These are phyloP conservation scores for Mortierella sp. DNA, from an alignment of 371 early-diverging fungal genomes.

Conservation along the genomic window DNA sequence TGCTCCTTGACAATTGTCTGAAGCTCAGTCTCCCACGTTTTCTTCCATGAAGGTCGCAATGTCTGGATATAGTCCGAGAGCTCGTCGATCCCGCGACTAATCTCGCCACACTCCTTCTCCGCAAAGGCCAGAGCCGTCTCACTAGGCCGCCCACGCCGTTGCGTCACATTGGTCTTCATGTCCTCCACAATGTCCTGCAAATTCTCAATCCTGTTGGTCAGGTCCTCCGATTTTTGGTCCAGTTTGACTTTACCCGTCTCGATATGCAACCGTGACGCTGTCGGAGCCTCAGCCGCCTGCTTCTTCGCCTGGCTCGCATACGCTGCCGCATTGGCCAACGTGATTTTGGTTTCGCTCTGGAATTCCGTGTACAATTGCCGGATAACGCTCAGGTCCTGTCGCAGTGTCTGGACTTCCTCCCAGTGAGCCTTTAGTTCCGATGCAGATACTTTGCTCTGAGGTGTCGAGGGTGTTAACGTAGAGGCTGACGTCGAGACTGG, in stretches of 20 bases:
- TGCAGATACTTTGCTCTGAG: slow-evolving; percentile 44
- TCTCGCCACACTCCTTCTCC: slow-evolving; percentile 57
- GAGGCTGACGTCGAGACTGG: too few relatives aligned
- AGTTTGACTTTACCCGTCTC: slow-evolving; percentile 68
- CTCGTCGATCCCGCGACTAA: slow-evolving; percentile 59
- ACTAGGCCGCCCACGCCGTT: slow-evolving; percentile 74
- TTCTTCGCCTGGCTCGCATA: slow-evolving; percentile 59
- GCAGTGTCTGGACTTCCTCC: slow-evolving; percentile 57
- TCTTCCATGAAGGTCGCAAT: slow-evolving; percentile 78
- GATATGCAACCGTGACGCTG: slow-evolving; percentile 59
- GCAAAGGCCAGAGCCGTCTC: slow-evolving; percentile 62
- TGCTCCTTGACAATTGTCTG: slow-evolving; percentile 84
- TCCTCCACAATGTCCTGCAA: slow-evolving; percentile 78
- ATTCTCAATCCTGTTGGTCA: slow-evolving; percentile 71
- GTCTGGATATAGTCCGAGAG: slow-evolving; percentile 65
- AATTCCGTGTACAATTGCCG: slow-evolving; percentile 71
- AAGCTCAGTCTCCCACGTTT: slow-evolving; percentile 83
- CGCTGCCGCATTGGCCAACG: slow-evolving; percentile 56
- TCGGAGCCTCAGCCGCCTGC: slow-evolving; percentile 40
- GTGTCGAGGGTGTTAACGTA: neutral
- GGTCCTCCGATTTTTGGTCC: slow-evolving; percentile 62
- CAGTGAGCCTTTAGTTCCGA: slow-evolving; percentile 56
- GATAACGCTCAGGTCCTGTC: slow-evolving; percentile 67
- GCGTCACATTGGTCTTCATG: slow-evolving; percentile 80
- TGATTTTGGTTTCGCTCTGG: slow-evolving; percentile 56